These are phyloP conservation scores for Penicillium palitans DNA, from an alignment of 2,329 filamentous ascomycete genomes.

Conservation along the genomic window DNA sequence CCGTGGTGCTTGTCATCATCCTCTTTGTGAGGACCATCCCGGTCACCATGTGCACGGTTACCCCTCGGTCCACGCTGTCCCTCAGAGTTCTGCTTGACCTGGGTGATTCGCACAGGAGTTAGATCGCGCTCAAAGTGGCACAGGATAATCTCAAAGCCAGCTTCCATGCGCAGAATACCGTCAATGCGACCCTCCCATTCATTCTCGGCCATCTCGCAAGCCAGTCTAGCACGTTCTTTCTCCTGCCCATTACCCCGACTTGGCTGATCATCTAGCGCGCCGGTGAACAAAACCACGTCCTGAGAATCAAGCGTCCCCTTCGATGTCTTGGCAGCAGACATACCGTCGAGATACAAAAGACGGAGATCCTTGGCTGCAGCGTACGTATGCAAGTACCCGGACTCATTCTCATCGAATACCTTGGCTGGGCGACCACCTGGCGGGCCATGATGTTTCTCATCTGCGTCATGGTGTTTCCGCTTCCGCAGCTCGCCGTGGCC, in stretches of 20 bases:
- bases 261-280: slow-evolving; percentile 15
- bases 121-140: slow-evolving; percentile 59
- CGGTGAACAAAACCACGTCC: slow-evolving; percentile 59
- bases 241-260: slow-evolving; percentile 41
- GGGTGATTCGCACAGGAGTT: slow-evolving; percentile 36
- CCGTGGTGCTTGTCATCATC: neutral
- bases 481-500: no score
- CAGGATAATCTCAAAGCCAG: slow-evolving; percentile 69
- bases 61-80: neutral
- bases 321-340: slow-evolving; percentile 64
- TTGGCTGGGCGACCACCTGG: no score
- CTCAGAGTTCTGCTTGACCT: slow-evolving; percentile 18
- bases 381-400: slow-evolving; percentile 60
- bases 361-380: slow-evolving; percentile 57
- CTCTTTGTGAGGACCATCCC: neutral
- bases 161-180: slow-evolving; percentile 66
- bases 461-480: no score
- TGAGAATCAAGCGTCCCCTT: slow-evolving; percentile 70
- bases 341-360: slow-evolving; percentile 69
- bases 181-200: slow-evolving; percentile 58
- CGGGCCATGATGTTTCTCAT: no score
- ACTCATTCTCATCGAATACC: no score
- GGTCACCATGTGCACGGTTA: neutral
- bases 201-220: slow-evolving; percentile 56
- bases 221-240: slow-evolving; percentile 50